phyloP scores from a whole-genome alignment of 1,139 yeast genomes.

The Geotrichum carabidarum region DNA sequence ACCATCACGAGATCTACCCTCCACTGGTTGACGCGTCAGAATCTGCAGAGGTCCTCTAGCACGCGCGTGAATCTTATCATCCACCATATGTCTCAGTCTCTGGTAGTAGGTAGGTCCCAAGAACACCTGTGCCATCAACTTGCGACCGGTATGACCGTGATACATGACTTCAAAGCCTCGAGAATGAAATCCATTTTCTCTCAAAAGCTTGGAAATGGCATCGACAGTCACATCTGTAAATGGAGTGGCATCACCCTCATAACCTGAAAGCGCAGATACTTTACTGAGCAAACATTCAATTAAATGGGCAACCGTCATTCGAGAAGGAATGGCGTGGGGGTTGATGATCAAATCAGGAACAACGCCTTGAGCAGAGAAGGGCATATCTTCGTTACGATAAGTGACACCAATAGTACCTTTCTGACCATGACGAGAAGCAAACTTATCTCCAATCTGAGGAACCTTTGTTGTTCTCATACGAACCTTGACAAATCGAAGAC shows the following conservation, averaged over 20 bases:
- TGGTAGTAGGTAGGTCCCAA: constrained; percentile 98
- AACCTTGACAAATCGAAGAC: constrained; percentile 92
- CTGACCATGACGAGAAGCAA: constrained; percentile 99
- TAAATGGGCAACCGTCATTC: constrained; percentile 99
- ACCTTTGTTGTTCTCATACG: constrained; percentile 98
- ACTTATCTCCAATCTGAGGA: constrained; percentile 98
- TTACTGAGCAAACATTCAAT: constrained; percentile 95
- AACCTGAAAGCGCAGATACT: constrained; percentile 90
- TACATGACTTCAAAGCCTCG: constrained; percentile 98
- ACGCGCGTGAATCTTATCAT: constrained; percentile 97
- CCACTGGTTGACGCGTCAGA: constrained; percentile 96
- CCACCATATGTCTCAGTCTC: constrained; percentile 98
- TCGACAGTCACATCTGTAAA: constrained; percentile 97
- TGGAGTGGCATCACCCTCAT: constrained; percentile 98
- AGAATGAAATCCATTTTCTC: constrained; percentile 95
- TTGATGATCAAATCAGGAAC: constrained; percentile 96
- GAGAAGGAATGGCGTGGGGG: constrained; percentile 99
- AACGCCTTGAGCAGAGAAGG: constrained; percentile 91
- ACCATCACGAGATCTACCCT: constrained; percentile 99
- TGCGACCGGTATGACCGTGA: constrained; percentile 97
- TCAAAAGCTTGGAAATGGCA: constrained; percentile 81
- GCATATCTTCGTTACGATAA: constrained; percentile 98
- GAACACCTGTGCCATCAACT: constrained; percentile 95
- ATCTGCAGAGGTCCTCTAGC: constrained; percentile 99
- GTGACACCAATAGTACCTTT: constrained; percentile 99